phyloP scores from a whole-genome alignment of 257 asterid species.

The Datura wrightii region DNA sequence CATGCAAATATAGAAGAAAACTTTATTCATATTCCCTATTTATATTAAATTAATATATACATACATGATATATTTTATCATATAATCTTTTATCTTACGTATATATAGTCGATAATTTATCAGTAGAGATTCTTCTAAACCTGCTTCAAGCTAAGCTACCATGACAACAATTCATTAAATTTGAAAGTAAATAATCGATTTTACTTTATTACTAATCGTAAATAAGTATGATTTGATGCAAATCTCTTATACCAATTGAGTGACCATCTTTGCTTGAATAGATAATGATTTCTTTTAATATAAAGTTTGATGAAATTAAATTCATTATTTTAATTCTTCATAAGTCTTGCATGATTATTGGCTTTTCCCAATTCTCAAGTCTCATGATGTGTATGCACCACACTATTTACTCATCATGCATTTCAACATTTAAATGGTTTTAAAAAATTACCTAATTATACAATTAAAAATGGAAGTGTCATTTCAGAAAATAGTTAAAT shows the following conservation, averaged over 20 bases:
- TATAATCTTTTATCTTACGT: too few relatives aligned
- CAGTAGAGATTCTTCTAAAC: too few relatives aligned
- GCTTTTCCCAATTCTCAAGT: slow-evolving; percentile 23
- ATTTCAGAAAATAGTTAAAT: slow-evolving; percentile 33
- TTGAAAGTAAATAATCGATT: too few relatives aligned
- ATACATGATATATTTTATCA: neutral
- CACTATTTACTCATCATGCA: too few relatives aligned
- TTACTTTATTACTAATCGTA: too few relatives aligned
- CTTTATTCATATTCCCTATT: neutral
- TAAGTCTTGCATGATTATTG: slow-evolving; percentile 6
- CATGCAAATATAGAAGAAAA: neutral
- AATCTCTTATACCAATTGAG: neutral
- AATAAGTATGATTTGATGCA: too few relatives aligned
- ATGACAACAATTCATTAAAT: too few relatives aligned
- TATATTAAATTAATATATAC: neutral
- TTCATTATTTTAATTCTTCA: neutral
- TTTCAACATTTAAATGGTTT: neutral
- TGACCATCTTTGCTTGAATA: neutral
- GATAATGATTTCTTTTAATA: neutral
- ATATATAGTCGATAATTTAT: too few relatives aligned
- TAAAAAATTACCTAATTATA: neutral
- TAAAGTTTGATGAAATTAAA: neutral
- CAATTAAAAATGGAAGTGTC: slow-evolving; percentile 31
- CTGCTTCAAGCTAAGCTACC: too few relatives aligned
- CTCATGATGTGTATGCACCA: slow-evolving; percentile 13